Base-by-base conservation (phyloP, 805 yeast genomes). In the Starmerella geochares region DNA sequence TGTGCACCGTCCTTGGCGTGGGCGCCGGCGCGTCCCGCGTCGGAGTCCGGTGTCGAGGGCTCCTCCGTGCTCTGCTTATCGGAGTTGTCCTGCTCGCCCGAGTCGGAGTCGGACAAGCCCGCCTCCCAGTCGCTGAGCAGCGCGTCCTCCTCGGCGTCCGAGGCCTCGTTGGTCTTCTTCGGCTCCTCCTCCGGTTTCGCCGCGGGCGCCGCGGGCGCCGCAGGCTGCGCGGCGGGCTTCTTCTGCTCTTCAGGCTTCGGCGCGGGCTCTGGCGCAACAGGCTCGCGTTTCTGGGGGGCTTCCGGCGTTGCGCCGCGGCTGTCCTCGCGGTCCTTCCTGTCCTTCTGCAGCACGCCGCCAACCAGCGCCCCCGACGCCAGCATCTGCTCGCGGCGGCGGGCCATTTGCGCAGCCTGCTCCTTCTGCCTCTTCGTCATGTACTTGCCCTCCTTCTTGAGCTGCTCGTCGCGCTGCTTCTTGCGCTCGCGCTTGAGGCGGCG, bases 361-460 rank as follows among this genome's bases (percentile, higher is more conserved):
- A 88, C 85, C 41, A 70, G 70, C 40, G 87, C 74, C 54, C 86
- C 83, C 31, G 87, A 71, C 52, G 81, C 81, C 57, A 90, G 74
- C 54, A 90, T 72, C 61, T 81, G 87, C 57, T 84, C 84, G 67
- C 94, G 83, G 71, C 97, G 86, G 65, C 84, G 83, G 64, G 90
- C 96, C 61, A 81, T 77, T 36, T 80, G 67, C 48, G 80, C 85
- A 71, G 85, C 84, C 65, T 87, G 95, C 67, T 87, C 95, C 69
- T 84, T 86, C 74, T 92, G 98, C 65, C 88, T 90, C 72, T 86
- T 92, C 52, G 96, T 84, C 64, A 92, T 71, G 49, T 81, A 79
- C 65, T 92, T 92, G 63, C 99, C 99, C 69, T 90, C 96, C 31
- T 96, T 92, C 70, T 85, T 86, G 66, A 92, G 78, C 70, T 86